Conservation (phyloP, 805 yeast genomes). For the Starmerella ratchasimensis region DNA sequence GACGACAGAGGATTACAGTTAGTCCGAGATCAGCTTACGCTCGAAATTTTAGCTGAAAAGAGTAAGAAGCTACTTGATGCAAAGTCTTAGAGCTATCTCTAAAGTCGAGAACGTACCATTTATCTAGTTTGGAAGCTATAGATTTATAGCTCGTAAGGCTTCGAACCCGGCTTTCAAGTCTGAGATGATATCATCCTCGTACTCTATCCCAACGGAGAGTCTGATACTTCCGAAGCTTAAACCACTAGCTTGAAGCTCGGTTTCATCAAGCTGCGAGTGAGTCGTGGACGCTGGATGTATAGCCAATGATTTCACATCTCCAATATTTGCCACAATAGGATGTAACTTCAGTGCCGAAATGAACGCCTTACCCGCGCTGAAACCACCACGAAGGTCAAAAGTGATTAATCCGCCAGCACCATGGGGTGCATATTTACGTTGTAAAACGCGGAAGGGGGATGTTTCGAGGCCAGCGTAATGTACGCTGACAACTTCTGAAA, state of each 20-base stretch:
- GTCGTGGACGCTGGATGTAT: constrained; percentile 95
- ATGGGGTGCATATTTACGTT: constrained; percentile 65
- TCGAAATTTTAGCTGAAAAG: constrained; percentile 10
- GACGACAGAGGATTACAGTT: constrained; percentile 6
- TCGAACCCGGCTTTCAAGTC: constrained; percentile 82
- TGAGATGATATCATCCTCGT: constrained; percentile 75
- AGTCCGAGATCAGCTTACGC: constrained; percentile 9
- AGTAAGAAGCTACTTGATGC: too few species aligned
- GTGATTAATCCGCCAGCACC: constrained; percentile 84
- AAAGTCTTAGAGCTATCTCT: too few species aligned
- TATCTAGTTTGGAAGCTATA: too few species aligned
- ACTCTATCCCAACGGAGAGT: constrained; percentile 82
- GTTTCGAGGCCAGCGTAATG: constrained; percentile 81
- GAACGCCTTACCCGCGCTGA: constrained; percentile 67
- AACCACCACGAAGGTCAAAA: constrained; percentile 65
- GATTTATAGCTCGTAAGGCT: constrained; percentile 27
- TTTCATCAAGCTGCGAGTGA: constrained; percentile 77
- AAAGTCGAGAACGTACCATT: background rate
- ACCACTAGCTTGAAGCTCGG: constrained; percentile 71
- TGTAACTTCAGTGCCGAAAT: constrained; percentile 77
- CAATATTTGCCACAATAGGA: constrained; percentile 90
- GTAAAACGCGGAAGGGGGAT: constrained; percentile 63
- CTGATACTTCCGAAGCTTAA: constrained; percentile 81
- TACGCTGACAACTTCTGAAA: constrained; percentile 66
- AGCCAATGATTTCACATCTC: constrained; percentile 88